Percentiles rank a stretch among this genome's conserved stretches.
Evolutionary conservation across 495 filamentous ascomycete genomes (phyloP).

Genomic region (Tuber aestivum): DNA sequence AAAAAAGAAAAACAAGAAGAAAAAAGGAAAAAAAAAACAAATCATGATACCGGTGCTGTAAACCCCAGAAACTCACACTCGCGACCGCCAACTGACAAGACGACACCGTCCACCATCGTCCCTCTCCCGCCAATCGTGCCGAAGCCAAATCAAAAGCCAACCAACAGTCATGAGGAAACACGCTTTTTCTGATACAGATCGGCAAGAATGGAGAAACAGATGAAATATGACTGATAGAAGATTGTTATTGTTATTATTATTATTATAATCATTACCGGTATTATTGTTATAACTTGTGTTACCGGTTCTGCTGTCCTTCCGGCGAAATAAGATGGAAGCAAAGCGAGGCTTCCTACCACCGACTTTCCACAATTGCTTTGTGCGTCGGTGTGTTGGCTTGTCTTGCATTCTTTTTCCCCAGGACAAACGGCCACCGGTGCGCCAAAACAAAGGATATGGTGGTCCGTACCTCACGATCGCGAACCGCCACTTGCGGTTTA

Average conservation of each 20-base stretch:
- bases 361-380: background rate
- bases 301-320: too few species aligned
- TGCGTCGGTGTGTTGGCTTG: background rate
- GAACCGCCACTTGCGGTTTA: slow-evolving; percentile 19
- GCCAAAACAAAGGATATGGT: slow-evolving; percentile 22
- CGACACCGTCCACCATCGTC: slow-evolving; percentile 26
- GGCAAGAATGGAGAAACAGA: slow-evolving; percentile 14
- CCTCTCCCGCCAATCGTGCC: slow-evolving; percentile 20
- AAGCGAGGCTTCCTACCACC: slow-evolving; percentile 7
- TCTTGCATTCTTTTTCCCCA: background rate
- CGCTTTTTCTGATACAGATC: slow-evolving; percentile 9
- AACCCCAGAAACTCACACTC: slow-evolving; percentile 6
- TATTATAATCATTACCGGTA: background rate
- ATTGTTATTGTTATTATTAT: too few species aligned
- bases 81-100: slow-evolving; percentile 11
- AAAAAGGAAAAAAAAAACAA: slow-evolving; percentile 17
- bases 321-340: background rate
- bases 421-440: background rate
- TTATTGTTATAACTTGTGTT: background rate
- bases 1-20: too few species aligned
- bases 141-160: slow-evolving; percentile 17
- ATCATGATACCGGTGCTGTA: too few species aligned
- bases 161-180: slow-evolving; percentile 12
- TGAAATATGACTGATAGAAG: slow-evolving; percentile 12
- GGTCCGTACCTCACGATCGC: slow-evolving; percentile 28